phyloP scores from a whole-genome alignment of 2,329 filamentous ascomycete species.

The Colletotrichum agaves region DNA sequence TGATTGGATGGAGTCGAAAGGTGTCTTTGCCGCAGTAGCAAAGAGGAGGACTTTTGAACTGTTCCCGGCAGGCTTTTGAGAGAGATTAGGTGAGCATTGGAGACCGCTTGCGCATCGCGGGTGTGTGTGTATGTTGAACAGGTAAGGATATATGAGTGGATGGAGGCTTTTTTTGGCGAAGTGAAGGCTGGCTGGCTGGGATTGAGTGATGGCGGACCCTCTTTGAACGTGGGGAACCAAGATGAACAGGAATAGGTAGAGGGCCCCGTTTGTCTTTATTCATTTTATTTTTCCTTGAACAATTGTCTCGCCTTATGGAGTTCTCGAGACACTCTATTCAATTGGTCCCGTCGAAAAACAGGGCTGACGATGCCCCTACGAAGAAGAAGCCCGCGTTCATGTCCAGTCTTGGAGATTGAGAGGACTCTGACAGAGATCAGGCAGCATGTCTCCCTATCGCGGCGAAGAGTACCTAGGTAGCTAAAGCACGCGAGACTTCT shows the following conservation, averaged over 20 bases:
- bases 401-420: no score
- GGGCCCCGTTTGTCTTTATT: not conserved
- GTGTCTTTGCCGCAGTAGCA: no score
- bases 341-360: no score
- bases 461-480: no score
- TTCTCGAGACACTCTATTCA: no score
- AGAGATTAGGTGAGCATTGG: not conserved
- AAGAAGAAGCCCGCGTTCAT: no score
- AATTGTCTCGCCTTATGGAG: not conserved
- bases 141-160: not conserved
- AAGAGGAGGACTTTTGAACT: not conserved
- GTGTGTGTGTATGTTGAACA: no score
- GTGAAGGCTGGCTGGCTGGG: not conserved
- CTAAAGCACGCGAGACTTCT: no score
- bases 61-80: not conserved
- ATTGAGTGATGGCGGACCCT: not conserved
- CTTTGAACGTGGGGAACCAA: not conserved
- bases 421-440: no score
- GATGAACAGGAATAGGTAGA: not conserved
- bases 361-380: no score
- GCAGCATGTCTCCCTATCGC: no score
- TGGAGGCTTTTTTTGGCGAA: not conserved
- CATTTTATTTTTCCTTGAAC: not conserved
- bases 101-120: no score
- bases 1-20: not conserved